Conservation (phyloP, 2,329 filamentous ascomycete species). For the Aspergillus pseudonomiae region DNA sequence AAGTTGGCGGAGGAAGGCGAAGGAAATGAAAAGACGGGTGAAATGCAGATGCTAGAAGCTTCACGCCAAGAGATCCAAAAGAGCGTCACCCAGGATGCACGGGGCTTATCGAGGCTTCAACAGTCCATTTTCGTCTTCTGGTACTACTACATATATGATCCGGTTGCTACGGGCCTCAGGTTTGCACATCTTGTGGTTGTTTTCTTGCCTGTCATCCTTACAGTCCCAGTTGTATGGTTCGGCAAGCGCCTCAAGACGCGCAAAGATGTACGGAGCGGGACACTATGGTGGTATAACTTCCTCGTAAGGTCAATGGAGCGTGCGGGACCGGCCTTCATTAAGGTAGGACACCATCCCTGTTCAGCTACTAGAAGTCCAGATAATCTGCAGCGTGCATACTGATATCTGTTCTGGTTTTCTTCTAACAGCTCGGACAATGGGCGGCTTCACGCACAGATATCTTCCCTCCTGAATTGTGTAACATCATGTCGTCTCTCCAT, state of each 20-base stretch:
- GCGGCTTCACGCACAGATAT: constrained; percentile 95
- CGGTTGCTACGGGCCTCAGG: constrained; percentile 81
- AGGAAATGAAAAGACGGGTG: constrained; percentile 65
- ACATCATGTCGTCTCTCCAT: constrained; percentile 90
- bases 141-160: constrained; percentile 67
- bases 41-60: constrained; percentile 82
- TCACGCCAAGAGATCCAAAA: constrained; percentile 78
- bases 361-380: constrained; percentile 2
- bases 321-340: constrained; percentile 95
- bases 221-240: constrained; percentile 80
- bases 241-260: constrained; percentile 65
- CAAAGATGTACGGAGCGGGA: constrained; percentile 77
- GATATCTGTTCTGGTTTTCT: neutral
- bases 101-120: constrained; percentile 60
- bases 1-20: constrained; percentile 56
- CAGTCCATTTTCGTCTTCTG: constrained; percentile 67
- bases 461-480: constrained; percentile 90
- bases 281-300: constrained; percentile 93
- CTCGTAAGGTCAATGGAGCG: constrained; percentile 87
- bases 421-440: constrained; percentile 84
- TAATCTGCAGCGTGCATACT: neutral
- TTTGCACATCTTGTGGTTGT: constrained; percentile 85
- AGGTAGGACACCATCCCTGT: constrained; percentile 57
- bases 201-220: constrained; percentile 84
- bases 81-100: constrained; percentile 64